Conservation (phyloP, 139 green algal genomes). For the Mesostigma viride region DNA sequence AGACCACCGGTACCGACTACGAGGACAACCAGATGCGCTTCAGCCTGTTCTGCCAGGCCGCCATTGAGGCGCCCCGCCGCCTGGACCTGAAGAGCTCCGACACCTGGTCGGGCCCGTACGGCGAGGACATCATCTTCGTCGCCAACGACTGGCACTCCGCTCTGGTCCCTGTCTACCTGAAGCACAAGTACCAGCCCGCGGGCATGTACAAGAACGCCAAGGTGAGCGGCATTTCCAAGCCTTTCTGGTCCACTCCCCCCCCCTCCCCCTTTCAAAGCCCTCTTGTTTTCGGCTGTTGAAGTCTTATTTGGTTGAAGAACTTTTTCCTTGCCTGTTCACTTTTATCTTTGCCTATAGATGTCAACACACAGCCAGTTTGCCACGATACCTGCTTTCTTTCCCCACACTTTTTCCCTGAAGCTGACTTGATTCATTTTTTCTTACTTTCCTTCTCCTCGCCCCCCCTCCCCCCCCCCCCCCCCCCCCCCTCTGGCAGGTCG, state of each 20-base stretch:
- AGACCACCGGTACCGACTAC: slow-evolving; percentile 78
- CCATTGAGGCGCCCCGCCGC: slow-evolving; percentile 27
- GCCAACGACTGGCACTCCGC: slow-evolving; percentile 88
- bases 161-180: slow-evolving; percentile 81
- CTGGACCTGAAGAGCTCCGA: slow-evolving; percentile 28
- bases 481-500: slow-evolving; percentile 28
- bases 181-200: slow-evolving; percentile 41
- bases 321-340: too few species aligned
- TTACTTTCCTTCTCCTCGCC: too few species aligned
- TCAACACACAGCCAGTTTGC: too few species aligned
- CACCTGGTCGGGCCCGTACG: slow-evolving; percentile 20
- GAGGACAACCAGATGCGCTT: slow-evolving; percentile 94
- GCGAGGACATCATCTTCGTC: slow-evolving; percentile 82
- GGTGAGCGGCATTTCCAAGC: slow-evolving; percentile 2
- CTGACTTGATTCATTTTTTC: too few species aligned
- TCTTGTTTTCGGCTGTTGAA: background rate
- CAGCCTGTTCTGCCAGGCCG: slow-evolving; percentile 64
- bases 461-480: background rate
- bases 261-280: background rate
- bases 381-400: too few species aligned
- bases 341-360: too few species aligned
- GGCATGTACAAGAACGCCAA: slow-evolving; percentile 32
- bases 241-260: background rate
- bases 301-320: too few species aligned
- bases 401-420: too few species aligned